Base-by-base conservation (phyloP, 31 red algal genomes). In the Porphyra umbilicalis region DNA sequence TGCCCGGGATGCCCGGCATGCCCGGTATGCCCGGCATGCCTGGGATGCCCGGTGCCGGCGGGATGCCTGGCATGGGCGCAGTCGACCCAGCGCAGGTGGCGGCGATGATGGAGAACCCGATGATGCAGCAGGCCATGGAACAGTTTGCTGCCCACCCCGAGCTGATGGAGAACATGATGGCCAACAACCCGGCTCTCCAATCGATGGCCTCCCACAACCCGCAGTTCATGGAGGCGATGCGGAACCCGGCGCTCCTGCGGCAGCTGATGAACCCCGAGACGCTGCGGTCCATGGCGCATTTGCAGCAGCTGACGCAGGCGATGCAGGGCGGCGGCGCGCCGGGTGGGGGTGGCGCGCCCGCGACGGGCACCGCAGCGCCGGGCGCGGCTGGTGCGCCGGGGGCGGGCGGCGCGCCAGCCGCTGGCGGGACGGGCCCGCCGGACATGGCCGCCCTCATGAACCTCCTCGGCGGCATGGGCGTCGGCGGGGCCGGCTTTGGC, bases 241-340 rank as follows among this genome's bases (percentile, higher is more conserved):
- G 88, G 38, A 92, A 99, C 79, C 91, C 94, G 15, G 91, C 96
- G 40, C 76, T 94, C 29, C 75, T 95, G 79, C 88, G 94, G 25
- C 44, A 84, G 33, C 79, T 99, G 57, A 77, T 91, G 16, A 94
- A 93, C 36, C 90, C 93, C 8, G 90, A 96, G 9, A 81, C 96
- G 13, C 79, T 96, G 40, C 81, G 92, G 35, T 68, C 82, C 76
- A 88, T 90, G 33, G 83, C 92, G 37, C 87, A 92, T 76, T 31
- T 88, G 78, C 84, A 88, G 80, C 34, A 71, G 57, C 57, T 71
- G 25, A 71, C 57, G 57, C 8, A 1, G 16, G 57, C 57, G 25
- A 0, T 71, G 57, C 57, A 71, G 57, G 57, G 57, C 57, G 57
- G 46, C 76, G 77, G 34, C 35, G 77, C 77, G 77, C 77, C 77